A percentile compares a stretch with the other conserved stretches of the same genome.
These are phyloP conservation scores for Lactarius hatsudake DNA, from an alignment of 768 basidiomycete genomes.

Conservation along the genomic window DNA sequence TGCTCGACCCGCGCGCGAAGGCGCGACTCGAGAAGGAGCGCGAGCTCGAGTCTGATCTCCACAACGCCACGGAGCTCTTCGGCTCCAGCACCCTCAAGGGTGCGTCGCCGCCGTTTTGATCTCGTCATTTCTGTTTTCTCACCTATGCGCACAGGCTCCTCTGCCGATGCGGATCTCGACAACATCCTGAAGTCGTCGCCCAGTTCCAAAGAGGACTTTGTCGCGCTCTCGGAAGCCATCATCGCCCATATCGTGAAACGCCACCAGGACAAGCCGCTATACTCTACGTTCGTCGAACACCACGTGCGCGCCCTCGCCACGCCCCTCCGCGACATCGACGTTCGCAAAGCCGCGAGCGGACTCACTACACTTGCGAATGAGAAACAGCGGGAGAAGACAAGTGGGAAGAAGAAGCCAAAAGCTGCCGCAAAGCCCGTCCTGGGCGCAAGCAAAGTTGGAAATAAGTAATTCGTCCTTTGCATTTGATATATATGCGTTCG, in stretches of 20 bases:
- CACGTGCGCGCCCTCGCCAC: conserved; percentile 71
- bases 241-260: conserved; percentile 72
- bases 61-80: conserved; percentile 77
- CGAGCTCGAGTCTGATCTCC: conserved; percentile 85
- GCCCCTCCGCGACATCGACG: conserved; percentile 86
- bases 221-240: conserved; percentile 67
- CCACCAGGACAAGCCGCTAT: conserved; percentile 81
- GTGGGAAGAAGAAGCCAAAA: conserved; percentile 89
- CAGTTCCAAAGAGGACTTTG: conserved; percentile 87
- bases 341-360: conserved; percentile 81
- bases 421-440: conserved; percentile 66
- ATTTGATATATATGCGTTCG: neutral
- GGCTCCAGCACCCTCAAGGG: conserved; percentile 68
- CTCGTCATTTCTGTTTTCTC: neutral
- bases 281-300: conserved; percentile 78
- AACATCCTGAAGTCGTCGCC: conserved; percentile 74
- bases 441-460: conserved; percentile 66
- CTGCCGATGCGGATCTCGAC: conserved; percentile 64
- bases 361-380: conserved; percentile 89
- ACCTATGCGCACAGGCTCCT: conserved; percentile 52
- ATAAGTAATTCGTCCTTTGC: conserved; percentile 45
- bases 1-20: conserved; percentile 77
- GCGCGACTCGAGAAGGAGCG: conserved; percentile 71
- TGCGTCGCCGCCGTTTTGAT: conserved; percentile 34
- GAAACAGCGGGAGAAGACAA: conserved; percentile 88